phyloP scores from a whole-genome alignment of 148 eudicot species.

The Chenopodium album region DNA sequence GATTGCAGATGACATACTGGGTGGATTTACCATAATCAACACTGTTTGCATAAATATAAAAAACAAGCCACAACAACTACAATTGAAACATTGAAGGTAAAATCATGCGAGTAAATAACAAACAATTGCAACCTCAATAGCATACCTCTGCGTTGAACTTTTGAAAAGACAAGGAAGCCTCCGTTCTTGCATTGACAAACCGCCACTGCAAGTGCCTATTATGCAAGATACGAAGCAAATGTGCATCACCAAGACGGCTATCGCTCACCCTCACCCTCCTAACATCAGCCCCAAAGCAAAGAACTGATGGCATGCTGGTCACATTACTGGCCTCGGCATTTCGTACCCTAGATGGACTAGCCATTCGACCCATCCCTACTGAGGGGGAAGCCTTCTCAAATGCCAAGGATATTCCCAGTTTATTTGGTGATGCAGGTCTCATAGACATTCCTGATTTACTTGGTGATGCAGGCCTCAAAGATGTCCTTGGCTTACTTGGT shows the following conservation, averaged over 20 bases:
- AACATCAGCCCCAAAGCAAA: conserved; percentile 54
- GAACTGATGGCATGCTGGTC: conserved; percentile 46
- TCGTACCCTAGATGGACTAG: conserved; percentile 60
- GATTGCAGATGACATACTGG: too few species aligned
- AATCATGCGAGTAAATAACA: neutral
- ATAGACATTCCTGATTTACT: conserved; percentile 6
- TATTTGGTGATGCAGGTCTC: conserved; percentile 49
- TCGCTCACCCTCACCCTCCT: conserved; percentile 66
- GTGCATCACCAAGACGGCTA: conserved; percentile 62
- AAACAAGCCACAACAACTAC: too few species aligned
- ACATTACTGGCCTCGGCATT: conserved; percentile 27
- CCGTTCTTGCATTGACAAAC: conserved; percentile 68
- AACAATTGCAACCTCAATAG: neutral
- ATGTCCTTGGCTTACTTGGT: conserved; percentile 31
- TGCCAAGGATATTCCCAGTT: conserved; percentile 13
- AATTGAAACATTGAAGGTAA: neutral
- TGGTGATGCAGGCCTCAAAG: conserved; percentile 41
- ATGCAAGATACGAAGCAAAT: conserved; percentile 53
- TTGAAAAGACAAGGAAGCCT: conserved; percentile 46
- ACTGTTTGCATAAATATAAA: too few species aligned
- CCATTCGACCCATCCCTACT: conserved; percentile 36
- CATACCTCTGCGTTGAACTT: conserved; percentile 62
- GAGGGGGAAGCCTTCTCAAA: conserved; percentile 37
- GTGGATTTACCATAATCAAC: too few species aligned
- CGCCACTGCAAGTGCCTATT: conserved; percentile 88